Conservation (phyloP, 2,329 filamentous ascomycete species). For the Fusarium gaditjirri region DNA sequence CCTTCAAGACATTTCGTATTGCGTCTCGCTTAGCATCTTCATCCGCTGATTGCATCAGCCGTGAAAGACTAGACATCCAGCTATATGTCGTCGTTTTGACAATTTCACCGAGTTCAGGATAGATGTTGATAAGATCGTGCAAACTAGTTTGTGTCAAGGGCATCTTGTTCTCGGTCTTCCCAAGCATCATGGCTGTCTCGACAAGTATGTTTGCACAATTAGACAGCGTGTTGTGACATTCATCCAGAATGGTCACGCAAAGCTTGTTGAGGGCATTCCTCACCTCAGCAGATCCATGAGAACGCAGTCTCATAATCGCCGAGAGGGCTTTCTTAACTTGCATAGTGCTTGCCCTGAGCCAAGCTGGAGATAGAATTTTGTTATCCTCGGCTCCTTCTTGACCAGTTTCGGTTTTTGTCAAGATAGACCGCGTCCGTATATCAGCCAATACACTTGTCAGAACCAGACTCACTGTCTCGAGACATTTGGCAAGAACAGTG, state of each 20-base stretch:
- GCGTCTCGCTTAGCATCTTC: slow-evolving; percentile 79
- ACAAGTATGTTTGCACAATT: slow-evolving; percentile 78
- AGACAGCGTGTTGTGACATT: slow-evolving; percentile 78
- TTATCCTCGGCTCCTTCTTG: slow-evolving; percentile 37
- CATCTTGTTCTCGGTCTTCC: slow-evolving; percentile 57
- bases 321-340: slow-evolving; percentile 87
- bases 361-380: slow-evolving; percentile 62
- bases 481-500: slow-evolving; percentile 69
- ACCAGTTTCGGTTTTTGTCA: slow-evolving; percentile 49
- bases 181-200: slow-evolving; percentile 82
- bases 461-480: slow-evolving; percentile 67
- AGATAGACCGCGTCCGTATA: slow-evolving; percentile 61
- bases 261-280: slow-evolving; percentile 73
- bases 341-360: slow-evolving; percentile 81
- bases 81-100: slow-evolving; percentile 79
- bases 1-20: slow-evolving; percentile 80
- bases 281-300: slow-evolving; percentile 76
- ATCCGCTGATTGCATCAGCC: slow-evolving; percentile 85
- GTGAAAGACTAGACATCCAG: slow-evolving; percentile 83
- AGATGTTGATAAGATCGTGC: slow-evolving; percentile 69
- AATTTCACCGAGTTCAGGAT: slow-evolving; percentile 69
- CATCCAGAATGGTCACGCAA: slow-evolving; percentile 79
- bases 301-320: slow-evolving; percentile 79
- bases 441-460: slow-evolving; percentile 68
- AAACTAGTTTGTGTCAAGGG: slow-evolving; percentile 62